Base-by-base conservation (phyloP, 768 basidiomycete genomes). In the Termitomyces sp. region DNA sequence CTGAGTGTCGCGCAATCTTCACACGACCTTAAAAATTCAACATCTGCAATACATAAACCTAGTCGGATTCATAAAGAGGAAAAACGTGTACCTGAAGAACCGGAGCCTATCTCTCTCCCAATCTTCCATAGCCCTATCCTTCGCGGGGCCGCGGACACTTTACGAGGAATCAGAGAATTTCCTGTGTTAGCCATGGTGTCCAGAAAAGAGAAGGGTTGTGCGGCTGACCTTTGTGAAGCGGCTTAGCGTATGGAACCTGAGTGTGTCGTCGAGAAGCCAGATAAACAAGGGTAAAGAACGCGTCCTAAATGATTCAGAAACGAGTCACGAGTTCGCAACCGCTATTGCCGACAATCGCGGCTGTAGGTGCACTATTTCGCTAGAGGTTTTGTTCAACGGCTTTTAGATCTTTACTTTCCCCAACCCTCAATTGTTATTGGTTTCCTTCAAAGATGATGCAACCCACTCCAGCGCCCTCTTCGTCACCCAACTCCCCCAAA, bases 1-100 rank as follows among this genome's bases (percentile, higher is more conserved):
- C 88, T n/a, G 85, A 80, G 70, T 95, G 90, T 60, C 92, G 80
- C 39, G 92, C 94, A 61, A 97, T 86, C 52, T 90, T 82, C 17
- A 98, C 95, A 54, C 90, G 90, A 52, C 95, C 95, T 97, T 52
- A 5, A 58, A 23, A 52, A 28, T 39, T 43, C 11, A 21, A 34
- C 28, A 17, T 49, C 27, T 23, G 37, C 39, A 28, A 5, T 53
- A 9, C 9, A 23, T 41, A 34, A 19, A 32, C 32, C 1, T 34
- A 30, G 23, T 11, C 54, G 43, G n/a, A 57, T 21, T 46, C 14
- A n/a, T 10, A 11, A 32, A 27, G 21, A 16, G 8, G 19, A 17
- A 42, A 46, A 5, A 28, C 12, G 53, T 78, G 27, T 58, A 89
- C 91, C 91, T 67, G 88, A 89, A 66, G 81, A 82, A 43, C 91